These are phyloP conservation scores for Aechmea fasciata DNA, from an alignment of 176 grass and related monocot species.

Conservation along the genomic window DNA sequence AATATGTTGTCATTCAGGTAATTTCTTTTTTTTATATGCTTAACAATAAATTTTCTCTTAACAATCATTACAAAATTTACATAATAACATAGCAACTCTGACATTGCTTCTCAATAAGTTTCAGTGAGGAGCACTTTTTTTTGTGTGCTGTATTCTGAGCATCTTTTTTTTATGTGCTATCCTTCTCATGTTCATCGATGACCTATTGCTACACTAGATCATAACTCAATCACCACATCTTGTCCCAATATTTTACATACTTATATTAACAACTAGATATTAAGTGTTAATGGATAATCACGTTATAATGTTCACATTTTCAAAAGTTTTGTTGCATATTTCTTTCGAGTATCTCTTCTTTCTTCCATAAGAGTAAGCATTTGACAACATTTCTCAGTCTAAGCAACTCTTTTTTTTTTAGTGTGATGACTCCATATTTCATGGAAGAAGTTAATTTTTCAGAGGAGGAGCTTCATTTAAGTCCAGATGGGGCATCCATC, in stretches of 20 bases:
- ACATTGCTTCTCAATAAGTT: not conserved
- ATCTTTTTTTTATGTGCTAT: too few relatives aligned
- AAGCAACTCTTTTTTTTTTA: slow-evolving; percentile 13
- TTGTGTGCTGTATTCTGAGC: not conserved
- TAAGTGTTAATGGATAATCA: too few relatives aligned
- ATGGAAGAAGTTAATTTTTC: slow-evolving; percentile 92
- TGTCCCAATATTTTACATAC: too few relatives aligned
- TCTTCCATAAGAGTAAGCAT: not conserved
- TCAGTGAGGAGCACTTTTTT: not conserved
- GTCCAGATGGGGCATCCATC: slow-evolving; percentile 76
- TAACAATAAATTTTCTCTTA: too few relatives aligned
- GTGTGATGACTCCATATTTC: slow-evolving; percentile 85
- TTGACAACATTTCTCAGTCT: slow-evolving; percentile 2
- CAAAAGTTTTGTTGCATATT: not conserved
- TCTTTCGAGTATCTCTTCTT: not conserved
- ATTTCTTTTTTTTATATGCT: not conserved
- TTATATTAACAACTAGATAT: too few relatives aligned
- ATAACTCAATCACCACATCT: not conserved
- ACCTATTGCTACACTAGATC: not conserved
- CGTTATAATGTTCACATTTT: too few relatives aligned
- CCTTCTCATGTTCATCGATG: too few relatives aligned
- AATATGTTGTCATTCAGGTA: slow-evolving; percentile 98
- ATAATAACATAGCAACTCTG: not conserved
- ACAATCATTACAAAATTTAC: too few relatives aligned
- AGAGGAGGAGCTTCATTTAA: slow-evolving; percentile 65